phyloP scores from a whole-genome alignment of 164 flowering plant species.

The Tetrastigma voinierianum region DNA sequence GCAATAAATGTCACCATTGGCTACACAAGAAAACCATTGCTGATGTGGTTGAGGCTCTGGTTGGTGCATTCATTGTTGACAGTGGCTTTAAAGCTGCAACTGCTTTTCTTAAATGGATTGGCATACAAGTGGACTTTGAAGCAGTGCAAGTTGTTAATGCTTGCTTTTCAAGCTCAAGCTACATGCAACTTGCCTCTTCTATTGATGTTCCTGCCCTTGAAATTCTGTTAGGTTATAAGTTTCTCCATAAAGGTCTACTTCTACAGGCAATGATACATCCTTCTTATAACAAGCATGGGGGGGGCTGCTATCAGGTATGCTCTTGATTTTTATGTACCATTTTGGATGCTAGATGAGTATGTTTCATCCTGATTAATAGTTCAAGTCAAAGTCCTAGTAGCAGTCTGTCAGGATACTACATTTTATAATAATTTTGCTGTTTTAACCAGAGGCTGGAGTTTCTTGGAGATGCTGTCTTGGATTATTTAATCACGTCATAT shows the following conservation, averaged over 20 bases:
- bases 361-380: background rate
- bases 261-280: conserved; percentile 93
- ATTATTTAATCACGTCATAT: conserved; percentile 87
- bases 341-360: background rate
- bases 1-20: conserved; percentile 78
- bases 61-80: conserved; percentile 91
- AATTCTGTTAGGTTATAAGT: conserved; percentile 43
- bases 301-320: conserved; percentile 95
- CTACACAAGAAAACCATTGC: conserved; percentile 80
- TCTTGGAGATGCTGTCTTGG: conserved; percentile 97
- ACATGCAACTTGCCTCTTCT: conserved; percentile 38
- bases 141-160: conserved; percentile 44
- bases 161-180: conserved; percentile 48
- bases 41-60: conserved; percentile 89
- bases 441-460: conserved; percentile 84
- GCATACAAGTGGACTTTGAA: conserved; percentile 67
- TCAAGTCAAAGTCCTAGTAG: background rate
- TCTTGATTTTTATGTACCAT: background rate
- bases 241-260: conserved; percentile 73
- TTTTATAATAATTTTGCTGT: conserved; percentile 10
- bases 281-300: conserved; percentile 67
- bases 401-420: conserved; percentile 9
- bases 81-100: conserved; percentile 88
- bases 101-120: conserved; percentile 88
- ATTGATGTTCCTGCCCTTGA: conserved; percentile 57